Evolutionary conservation across 768 basidiomycete genomes (phyloP).

Genomic region (Boletus fagicola): DNA sequence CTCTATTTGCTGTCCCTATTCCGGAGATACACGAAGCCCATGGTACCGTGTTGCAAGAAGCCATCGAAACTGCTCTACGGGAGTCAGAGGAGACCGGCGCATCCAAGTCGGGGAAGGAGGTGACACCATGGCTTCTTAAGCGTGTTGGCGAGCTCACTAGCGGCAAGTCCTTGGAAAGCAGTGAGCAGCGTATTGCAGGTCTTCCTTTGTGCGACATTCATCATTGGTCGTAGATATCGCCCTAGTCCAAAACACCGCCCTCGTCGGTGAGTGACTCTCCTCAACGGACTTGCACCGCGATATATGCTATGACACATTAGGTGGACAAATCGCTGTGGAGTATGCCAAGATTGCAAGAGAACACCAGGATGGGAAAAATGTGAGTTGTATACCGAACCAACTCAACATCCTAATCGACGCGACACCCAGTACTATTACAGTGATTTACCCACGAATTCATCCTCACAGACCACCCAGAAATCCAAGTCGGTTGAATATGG

Average conservation of each 20-base stretch:
- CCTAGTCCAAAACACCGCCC: conserved; percentile 84
- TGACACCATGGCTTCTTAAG: conserved; percentile 89
- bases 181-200: conserved; percentile 39
- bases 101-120: conserved; percentile 80
- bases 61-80: conserved; percentile 78
- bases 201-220: conserved; percentile 1
- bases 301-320: conserved; percentile 36
- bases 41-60: conserved; percentile 69
- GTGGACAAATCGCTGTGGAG: conserved; percentile 75
- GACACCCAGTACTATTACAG: conserved; percentile 15
- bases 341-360: conserved; percentile 54
- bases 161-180: conserved; percentile 70
- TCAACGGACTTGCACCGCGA: background rate
- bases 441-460: background rate
- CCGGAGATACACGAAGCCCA: conserved; percentile 67
- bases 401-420: background rate
- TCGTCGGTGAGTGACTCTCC: conserved; percentile 56
- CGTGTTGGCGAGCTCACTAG: conserved; percentile 79
- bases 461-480: background rate
- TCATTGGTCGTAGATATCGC: conserved; percentile 63
- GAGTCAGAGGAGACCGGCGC: conserved; percentile 85
- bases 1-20: conserved; percentile 86
- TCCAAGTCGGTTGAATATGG: background rate
- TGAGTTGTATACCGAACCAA: conserved; percentile 9
- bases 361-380: conserved; percentile 16